Evolutionary conservation across 2,329 filamentous ascomycete species (phyloP).

Genomic region (Epichloe baconii): DNA sequence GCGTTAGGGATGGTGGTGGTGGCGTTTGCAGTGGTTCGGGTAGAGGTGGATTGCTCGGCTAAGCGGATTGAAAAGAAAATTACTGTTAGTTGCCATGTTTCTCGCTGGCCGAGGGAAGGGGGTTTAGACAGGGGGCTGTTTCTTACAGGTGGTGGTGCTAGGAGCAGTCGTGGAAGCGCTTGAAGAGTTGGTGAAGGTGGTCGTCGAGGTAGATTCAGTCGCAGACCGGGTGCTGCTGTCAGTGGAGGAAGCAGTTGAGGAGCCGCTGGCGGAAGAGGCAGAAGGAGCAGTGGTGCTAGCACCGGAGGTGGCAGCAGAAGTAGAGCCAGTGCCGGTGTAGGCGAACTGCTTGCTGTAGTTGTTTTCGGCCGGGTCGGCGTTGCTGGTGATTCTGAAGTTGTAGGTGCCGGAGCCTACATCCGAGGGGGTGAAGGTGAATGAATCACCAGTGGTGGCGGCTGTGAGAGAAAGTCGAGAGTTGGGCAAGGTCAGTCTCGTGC

Average conservation of each 20-base stretch:
- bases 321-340: conserved; percentile 14
- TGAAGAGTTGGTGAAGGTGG: conserved; percentile 3
- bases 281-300: conserved; percentile 6
- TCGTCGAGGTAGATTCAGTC: conserved; percentile 1
- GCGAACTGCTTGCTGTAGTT: conserved; percentile 23
- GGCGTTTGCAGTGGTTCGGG: conserved; percentile 1
- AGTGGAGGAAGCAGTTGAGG: conserved; percentile 4
- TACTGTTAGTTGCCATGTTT: neutral
- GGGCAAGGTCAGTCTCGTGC: neutral
- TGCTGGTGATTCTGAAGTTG: conserved; percentile 22
- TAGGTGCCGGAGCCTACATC: conserved; percentile 19
- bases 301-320: conserved; percentile 5
- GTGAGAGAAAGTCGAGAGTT: neutral
- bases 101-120: neutral
- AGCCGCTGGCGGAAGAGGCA: neutral
- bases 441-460: conserved; percentile 11
- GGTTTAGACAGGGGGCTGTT: neutral
- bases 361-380: conserved; percentile 9
- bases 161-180: neutral
- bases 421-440: conserved; percentile 17
- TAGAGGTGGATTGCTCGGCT: conserved; percentile 2
- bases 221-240: conserved; percentile 5
- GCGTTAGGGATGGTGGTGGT: conserved; percentile 17
- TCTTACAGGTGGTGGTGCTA: conserved; percentile 8
- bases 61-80: neutral